Base-by-base conservation (phyloP, 2,329 filamentous ascomycete species). In the Talaromyces piceae region DNA sequence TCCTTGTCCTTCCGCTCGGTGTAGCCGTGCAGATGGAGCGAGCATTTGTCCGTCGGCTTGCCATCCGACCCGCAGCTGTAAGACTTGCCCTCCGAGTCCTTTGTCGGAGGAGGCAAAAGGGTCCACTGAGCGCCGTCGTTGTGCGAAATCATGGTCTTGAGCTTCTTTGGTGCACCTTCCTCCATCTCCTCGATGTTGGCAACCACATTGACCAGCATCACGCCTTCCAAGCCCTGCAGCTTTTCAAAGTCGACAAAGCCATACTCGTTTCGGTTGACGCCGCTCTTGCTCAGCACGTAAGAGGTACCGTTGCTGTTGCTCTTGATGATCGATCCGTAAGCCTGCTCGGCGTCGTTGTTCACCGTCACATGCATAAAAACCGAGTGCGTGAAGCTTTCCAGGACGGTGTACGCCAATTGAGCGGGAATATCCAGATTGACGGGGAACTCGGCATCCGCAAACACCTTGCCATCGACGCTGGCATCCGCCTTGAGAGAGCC, bases 291-390 rank as follows among this genome's bases (percentile, higher is more conserved):
- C 57, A 95, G 74, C 11, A 95, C 88, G 63, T 96, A 98, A 1
- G 87, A 93, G 0, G 93, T 98, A 49, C 93, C 93, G 64, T 98
- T 97, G 61, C 90, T 96, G 73, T 98, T 98, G 64, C 90, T 96
- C 80, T 97, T 98, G 70, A 98, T 82, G 59, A 98, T 88, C 22
- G 86, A 86, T 31, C 93, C 93, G 60, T 87, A 90, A 54, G 86
- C 81, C 47, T 79, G 81, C 16, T 82, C 84, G 47, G 75, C 66
- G 3, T 74, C 73, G 37, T 78, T 79, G 61, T 87, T 85, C 37
- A 88, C 88, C 0, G 87, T 90, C 44, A 97, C 91, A 63, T 97
- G 94, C 52, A 98, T 73, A 71, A 97, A 97, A 53, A 98, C 80
- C 1, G 93, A 87, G 67, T 97, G 91, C 0, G 90, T 95, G 1